These are phyloP conservation scores for Arthrobotrys pseudoclavata DNA, from an alignment of 2,329 filamentous ascomycete genomes.

Conservation along the genomic window DNA sequence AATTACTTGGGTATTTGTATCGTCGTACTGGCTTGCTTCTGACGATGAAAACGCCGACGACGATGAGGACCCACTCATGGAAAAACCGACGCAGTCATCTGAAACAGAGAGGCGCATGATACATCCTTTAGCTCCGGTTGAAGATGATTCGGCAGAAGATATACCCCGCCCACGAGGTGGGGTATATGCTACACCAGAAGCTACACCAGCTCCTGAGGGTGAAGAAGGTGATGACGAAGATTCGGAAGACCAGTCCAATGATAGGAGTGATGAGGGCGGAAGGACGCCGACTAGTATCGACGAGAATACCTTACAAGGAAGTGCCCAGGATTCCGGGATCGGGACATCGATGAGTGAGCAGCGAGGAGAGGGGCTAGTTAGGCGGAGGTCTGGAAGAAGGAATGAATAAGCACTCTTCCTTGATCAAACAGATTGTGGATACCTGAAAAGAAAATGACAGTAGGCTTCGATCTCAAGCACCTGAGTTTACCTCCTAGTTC, in stretches of 20 bases:
- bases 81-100: slow-evolving; percentile 11
- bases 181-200: slow-evolving; percentile 55
- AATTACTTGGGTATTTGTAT: slow-evolving; percentile 75
- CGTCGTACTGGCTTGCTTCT: slow-evolving; percentile 63
- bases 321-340: slow-evolving; percentile 58
- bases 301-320: slow-evolving; percentile 52
- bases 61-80: slow-evolving; percentile 15
- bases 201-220: slow-evolving; percentile 51
- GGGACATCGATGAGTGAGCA: slow-evolving; percentile 58
- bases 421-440: not conserved
- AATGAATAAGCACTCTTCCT: slow-evolving; percentile 30
- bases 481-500: slow-evolving; percentile 27
- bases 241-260: slow-evolving; percentile 43
- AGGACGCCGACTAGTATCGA: slow-evolving; percentile 56
- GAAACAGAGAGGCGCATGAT: slow-evolving; percentile 35
- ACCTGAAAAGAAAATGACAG: not conserved
- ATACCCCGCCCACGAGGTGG: slow-evolving; percentile 55
- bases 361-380: slow-evolving; percentile 39
- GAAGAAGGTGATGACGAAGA: slow-evolving; percentile 55
- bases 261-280: slow-evolving; percentile 49
- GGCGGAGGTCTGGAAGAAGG: slow-evolving; percentile 47
- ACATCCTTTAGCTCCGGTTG: slow-evolving; percentile 52
- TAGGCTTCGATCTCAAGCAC: not conserved
- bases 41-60: slow-evolving; percentile 37
- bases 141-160: slow-evolving; percentile 58